Evolutionary conservation across 1,284 basidiomycete species (phyloP).

Genomic region (Trichosporon sp.): DNA sequence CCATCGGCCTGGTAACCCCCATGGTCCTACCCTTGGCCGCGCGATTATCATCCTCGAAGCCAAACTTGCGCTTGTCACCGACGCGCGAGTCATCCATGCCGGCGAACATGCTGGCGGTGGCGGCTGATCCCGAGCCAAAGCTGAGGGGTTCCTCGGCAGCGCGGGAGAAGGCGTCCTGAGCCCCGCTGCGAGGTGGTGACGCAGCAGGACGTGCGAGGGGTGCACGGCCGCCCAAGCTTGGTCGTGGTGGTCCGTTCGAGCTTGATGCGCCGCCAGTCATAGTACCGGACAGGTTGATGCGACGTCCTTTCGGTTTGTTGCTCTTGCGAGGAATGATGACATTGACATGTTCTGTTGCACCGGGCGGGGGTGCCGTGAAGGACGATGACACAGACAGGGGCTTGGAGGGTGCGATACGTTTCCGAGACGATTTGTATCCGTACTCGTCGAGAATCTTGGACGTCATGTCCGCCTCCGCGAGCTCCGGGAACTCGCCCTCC

Average conservation of each 20-base stretch:
- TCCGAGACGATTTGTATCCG: slow-evolving; percentile 61
- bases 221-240: slow-evolving; percentile 8
- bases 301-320: slow-evolving; percentile 27
- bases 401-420: slow-evolving; percentile 26
- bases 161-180: slow-evolving; percentile 39
- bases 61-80: slow-evolving; percentile 44
- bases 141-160: slow-evolving; percentile 46
- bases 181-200: slow-evolving; percentile 19
- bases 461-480: slow-evolving; percentile 73
- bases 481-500: slow-evolving; percentile 75
- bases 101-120: slow-evolving; percentile 44
- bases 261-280: slow-evolving; percentile 26
- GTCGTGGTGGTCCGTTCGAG: slow-evolving; percentile 18
- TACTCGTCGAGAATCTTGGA: slow-evolving; percentile 77
- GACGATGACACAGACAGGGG: slow-evolving; percentile 34
- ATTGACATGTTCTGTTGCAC: slow-evolving; percentile 32
- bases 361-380: slow-evolving; percentile 22
- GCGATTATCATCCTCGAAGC: slow-evolving; percentile 28
- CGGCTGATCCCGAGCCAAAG: slow-evolving; percentile 31
- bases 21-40: slow-evolving; percentile 38
- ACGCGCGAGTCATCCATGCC: slow-evolving; percentile 37
- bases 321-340: slow-evolving; percentile 34
- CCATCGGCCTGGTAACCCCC: slow-evolving; percentile 29
- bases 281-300: slow-evolving; percentile 27
- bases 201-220: slow-evolving; percentile 18